Conservation (phyloP, 2,329 filamentous ascomycete species). For the Talaromyces amestolkiae region DNA sequence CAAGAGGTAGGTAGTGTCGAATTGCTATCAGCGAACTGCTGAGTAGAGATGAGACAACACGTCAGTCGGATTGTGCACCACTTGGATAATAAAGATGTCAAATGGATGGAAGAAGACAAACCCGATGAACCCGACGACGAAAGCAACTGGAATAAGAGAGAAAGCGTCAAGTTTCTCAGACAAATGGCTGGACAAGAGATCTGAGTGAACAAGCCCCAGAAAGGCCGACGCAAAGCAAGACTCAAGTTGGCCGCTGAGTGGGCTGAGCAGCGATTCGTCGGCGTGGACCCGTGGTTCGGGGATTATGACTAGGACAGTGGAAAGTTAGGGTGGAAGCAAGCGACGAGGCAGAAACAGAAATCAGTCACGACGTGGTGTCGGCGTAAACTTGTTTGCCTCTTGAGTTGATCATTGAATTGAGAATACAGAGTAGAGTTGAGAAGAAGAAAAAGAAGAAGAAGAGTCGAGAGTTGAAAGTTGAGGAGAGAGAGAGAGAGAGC, state of each 20-base stretch:
- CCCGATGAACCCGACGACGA: neutral
- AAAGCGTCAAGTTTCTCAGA: neutral
- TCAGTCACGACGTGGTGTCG: neutral
- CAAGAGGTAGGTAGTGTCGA: neutral
- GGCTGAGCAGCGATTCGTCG: conserved; percentile 10
- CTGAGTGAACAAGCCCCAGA: no score
- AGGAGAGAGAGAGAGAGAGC: neutral
- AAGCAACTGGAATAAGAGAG: neutral
- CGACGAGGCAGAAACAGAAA: neutral
- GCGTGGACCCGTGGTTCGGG: conserved; percentile 15
- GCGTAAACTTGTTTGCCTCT: neutral
- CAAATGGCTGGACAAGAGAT: neutral
- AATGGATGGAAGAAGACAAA: neutral
- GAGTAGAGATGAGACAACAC: neutral
- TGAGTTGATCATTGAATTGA: neutral
- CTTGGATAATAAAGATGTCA: neutral
- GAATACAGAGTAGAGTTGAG: no score
- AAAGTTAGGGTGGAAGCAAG: conserved; percentile 3
- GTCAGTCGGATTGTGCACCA: neutral
- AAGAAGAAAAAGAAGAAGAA: neutral
- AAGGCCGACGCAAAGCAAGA: neutral
- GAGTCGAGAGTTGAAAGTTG: neutral
- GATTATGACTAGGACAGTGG: neutral
- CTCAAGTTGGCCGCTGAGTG: conserved; percentile 1
- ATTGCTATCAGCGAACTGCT: neutral